Evolutionary conservation across 768 basidiomycete species (phyloP).

Genomic region (Russula lepida): DNA sequence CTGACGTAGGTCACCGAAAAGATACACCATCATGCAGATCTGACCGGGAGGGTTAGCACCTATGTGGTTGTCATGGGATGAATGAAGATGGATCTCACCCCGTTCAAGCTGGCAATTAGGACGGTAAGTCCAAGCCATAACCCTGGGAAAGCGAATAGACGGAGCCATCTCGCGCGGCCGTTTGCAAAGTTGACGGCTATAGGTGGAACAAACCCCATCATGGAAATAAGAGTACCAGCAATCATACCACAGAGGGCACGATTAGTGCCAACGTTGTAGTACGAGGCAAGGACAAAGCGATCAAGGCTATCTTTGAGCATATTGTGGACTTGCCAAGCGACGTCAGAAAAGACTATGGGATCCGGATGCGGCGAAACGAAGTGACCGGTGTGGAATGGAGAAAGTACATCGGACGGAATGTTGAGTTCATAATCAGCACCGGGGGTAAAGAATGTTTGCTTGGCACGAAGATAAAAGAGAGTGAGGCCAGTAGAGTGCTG

Average conservation of each 20-base stretch:
- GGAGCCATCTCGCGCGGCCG: conserved; percentile 45
- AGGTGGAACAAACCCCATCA: conserved; percentile 35
- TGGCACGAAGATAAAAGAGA: conserved; percentile 71
- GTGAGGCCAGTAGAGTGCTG: conserved; percentile 37
- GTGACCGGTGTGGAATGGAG: conserved; percentile 36
- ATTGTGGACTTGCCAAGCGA: conserved; percentile 46
- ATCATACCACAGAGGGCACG: conserved; percentile 63
- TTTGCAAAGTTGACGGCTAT: conserved; percentile 37
- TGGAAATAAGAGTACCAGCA: conserved; percentile 45
- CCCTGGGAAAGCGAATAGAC: conserved; percentile 54
- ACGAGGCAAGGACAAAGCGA: conserved; percentile 60
- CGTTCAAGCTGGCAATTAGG: conserved; percentile 54
- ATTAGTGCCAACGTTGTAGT: conserved; percentile 62
- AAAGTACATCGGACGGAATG: conserved; percentile 55
- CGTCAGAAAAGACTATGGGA: conserved; percentile 52
- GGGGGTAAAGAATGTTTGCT: conserved; percentile 73
- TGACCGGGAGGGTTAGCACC: conserved; percentile 3
- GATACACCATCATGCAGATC: conserved; percentile 65
- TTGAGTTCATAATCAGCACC: conserved; percentile 64
- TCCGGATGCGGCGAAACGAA: conserved; percentile 52
- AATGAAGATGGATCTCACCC: conserved; percentile 33
- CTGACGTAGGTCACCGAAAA: conserved; percentile 74
- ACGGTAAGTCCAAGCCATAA: conserved; percentile 63
- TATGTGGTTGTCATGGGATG: neutral
- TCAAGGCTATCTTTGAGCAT: conserved; percentile 57